Percentiles rank a stretch among this genome's conserved stretches.
Conservation (phyloP, 202 grass and related monocot genomes). For the Zizania palustris region DNA sequence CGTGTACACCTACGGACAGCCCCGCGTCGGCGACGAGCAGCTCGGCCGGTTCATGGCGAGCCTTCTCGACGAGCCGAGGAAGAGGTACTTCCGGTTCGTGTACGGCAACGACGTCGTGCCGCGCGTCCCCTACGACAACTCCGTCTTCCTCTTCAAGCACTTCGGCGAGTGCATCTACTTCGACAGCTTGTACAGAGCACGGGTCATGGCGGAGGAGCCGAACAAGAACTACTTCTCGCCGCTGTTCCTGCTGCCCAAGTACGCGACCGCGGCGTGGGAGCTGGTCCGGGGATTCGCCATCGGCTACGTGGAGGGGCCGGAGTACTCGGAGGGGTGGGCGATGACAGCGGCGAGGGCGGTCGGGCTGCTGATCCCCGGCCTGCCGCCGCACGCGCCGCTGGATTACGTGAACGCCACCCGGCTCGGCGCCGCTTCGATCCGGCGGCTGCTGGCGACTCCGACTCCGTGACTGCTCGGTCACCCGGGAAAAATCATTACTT, state of each 20-base stretch:
- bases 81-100: conserved; percentile 66
- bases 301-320: conserved; percentile 23
- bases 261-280: conserved; percentile 64
- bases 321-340: conserved; percentile 63
- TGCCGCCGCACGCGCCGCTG: conserved; percentile 67
- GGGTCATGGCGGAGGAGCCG: conserved; percentile 51
- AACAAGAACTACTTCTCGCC: conserved; percentile 82
- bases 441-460: background rate
- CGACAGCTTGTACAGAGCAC: conserved; percentile 54
- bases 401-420: conserved; percentile 84
- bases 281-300: conserved; percentile 56
- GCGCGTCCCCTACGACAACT: conserved; percentile 74
- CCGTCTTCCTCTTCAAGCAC: conserved; percentile 62
- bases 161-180: conserved; percentile 62
- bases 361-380: conserved; percentile 59
- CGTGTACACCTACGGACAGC: conserved; percentile 88
- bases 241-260: conserved; percentile 50
- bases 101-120: conserved; percentile 88
- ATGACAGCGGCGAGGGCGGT: conserved; percentile 39
- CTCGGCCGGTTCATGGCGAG: conserved; percentile 46
- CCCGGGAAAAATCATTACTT: background rate
- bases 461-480: conserved; percentile 15
- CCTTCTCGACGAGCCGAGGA: conserved; percentile 20
- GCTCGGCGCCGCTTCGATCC: conserved; percentile 39
- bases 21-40: conserved; percentile 57